Evolutionary conservation across 108 stramenopile genomes (phyloP), one percentile per base, ranked within the genome.

Genomic region (Epithemia pelagica): DNA sequence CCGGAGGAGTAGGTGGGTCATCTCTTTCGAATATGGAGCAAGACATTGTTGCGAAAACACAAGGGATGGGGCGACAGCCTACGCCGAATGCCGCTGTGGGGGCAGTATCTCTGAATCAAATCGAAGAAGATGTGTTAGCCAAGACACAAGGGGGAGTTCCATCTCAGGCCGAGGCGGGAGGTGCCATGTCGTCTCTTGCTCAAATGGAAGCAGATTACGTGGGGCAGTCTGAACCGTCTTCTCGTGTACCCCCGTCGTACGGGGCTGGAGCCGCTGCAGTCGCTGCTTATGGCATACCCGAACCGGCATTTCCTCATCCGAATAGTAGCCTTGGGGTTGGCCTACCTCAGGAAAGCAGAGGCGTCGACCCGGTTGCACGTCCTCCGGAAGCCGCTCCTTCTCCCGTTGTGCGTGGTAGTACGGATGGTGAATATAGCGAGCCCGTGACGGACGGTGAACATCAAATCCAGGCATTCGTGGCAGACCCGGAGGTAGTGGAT

Each of bases 401-500:
- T 46, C 10, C 10, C 37, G 37, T 46, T 15, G 37, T 15, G 5
- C 10, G 15, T 10, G 15, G 10, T 46, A 46, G 37, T 46, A 10
- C 5, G 5, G 37, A 46, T 15, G 37, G 15, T 46, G 37, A 46
- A 46, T 46, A 10, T 46, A 10, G 10, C 15, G 37, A 46, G 37
- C 37, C 37, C 15, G 37, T 46, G 15, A 15, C 15, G 5, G 37
- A 46, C 37, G 37, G 37, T 46, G 37, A 46, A 46, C 25, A 29
- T 27, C 59, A 59, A 28, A 61, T 69, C 26, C 28, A 69, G 28
- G 68, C 68, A 25, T 69, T 69, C 29, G 68, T 69, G 24, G 60
- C 68, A 0, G 68, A 69, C 25, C 37, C 37, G 5, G 28, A 31
- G 10, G 68, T 69, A 1, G 70, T 71, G n/a, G 70, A 71, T 64